Evolutionary conservation across 1,284 basidiomycete species (phyloP).

Genomic region (Ceratobasidium sp.): DNA sequence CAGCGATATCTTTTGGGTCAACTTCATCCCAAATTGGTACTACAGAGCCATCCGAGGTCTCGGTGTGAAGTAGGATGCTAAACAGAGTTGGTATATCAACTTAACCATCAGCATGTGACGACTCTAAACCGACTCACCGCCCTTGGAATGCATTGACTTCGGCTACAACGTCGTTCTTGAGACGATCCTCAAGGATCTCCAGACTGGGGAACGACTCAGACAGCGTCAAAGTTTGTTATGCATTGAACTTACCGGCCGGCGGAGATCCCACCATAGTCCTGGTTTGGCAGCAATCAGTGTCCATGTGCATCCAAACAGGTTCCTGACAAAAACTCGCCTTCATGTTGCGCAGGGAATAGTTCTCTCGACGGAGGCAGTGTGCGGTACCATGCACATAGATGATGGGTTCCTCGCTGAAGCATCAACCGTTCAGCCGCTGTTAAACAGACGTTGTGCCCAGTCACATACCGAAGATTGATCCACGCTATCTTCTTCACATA

Average conservation of each 20-base stretch:
- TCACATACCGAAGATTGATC: constrained; percentile 86
- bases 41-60: constrained; percentile 88
- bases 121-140: constrained; percentile 33
- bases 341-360: constrained; percentile 87
- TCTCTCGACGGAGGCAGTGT: constrained; percentile 80
- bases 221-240: neutral
- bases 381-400: constrained; percentile 93
- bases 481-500: constrained; percentile 78
- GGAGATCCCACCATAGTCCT: constrained; percentile 94
- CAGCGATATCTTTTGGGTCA: constrained; percentile 79
- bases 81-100: constrained; percentile 2
- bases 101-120: neutral
- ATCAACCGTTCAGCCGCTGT: neutral
- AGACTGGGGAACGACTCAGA: constrained; percentile 56
- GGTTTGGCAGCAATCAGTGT: constrained; percentile 35
- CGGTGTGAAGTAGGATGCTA: constrained; percentile 89
- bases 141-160: constrained; percentile 49
- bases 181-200: constrained; percentile 90
- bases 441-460: constrained; percentile 3
- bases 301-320: constrained; percentile 12
- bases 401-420: constrained; percentile 76
- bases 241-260: constrained; percentile 65
- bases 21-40: constrained; percentile 97
- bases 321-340: constrained; percentile 63
- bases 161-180: constrained; percentile 88